These are phyloP conservation scores for Cladosporium colombiae DNA, from an alignment of 2,329 filamentous ascomycete species.

Conservation along the genomic window DNA sequence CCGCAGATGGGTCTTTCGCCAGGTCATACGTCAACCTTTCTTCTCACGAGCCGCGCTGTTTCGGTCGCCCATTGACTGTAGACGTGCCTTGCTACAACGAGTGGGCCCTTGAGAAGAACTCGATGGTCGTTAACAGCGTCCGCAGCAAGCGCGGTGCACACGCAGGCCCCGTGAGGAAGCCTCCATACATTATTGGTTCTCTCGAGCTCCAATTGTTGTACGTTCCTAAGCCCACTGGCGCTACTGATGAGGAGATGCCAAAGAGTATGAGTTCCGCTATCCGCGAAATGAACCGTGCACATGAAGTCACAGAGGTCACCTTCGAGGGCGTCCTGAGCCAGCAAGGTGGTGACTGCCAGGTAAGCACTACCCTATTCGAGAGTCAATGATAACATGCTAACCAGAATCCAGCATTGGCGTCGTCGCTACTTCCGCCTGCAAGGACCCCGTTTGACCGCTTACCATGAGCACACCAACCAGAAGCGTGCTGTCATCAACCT, in stretches of 20 bases:
- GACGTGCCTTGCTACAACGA: slow-evolving; percentile 98
- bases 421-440: slow-evolving; percentile 95
- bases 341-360: slow-evolving; percentile 89
- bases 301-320: slow-evolving; percentile 70
- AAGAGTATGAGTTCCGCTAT: slow-evolving; percentile 99
- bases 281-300: slow-evolving; percentile 86
- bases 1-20: slow-evolving; percentile 89
- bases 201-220: slow-evolving; percentile 92
- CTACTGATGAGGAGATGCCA: slow-evolving; percentile 92
- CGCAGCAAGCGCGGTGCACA: slow-evolving; percentile 72
- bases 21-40: slow-evolving; percentile 91
- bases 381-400: not conserved
- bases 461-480: slow-evolving; percentile 92
- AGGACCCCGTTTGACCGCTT: slow-evolving; percentile 89
- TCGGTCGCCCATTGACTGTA: slow-evolving; percentile 81
- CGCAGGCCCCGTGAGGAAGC: slow-evolving; percentile 68
- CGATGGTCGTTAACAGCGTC: slow-evolving; percentile 75
- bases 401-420: slow-evolving; percentile 76
- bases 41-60: slow-evolving; percentile 86
- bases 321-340: slow-evolving; percentile 92
- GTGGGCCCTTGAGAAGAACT: slow-evolving; percentile 85
- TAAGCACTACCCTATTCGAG: slow-evolving; percentile 49
- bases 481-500: slow-evolving; percentile 96
- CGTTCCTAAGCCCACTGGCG: slow-evolving; percentile 85
- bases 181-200: slow-evolving; percentile 96